Evolutionary conservation across 768 basidiomycete genomes (phyloP).

Genomic region (Cytidiella melzeri): DNA sequence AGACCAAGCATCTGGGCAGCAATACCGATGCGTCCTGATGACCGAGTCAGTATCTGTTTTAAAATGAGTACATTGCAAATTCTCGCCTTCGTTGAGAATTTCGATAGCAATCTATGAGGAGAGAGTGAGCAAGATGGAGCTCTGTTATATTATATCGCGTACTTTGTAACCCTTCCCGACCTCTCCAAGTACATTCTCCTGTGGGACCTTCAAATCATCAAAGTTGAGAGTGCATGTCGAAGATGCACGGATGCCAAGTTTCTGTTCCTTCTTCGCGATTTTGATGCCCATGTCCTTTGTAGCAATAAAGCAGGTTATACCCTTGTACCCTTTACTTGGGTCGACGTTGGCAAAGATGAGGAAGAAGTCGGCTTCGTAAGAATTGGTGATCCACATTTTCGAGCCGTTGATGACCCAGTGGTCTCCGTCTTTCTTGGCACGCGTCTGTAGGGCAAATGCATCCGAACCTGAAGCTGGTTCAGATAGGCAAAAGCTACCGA

Average conservation of each 20-base stretch:
- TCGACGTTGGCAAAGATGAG: constrained; percentile 96
- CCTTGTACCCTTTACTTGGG: constrained; percentile 94
- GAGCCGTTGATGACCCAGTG: constrained; percentile 90
- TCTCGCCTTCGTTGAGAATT: constrained; percentile 83
- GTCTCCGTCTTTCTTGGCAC: constrained; percentile 82
- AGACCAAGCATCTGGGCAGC: constrained; percentile 98
- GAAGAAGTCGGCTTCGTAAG: constrained; percentile 84
- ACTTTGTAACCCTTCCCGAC: constrained; percentile 91
- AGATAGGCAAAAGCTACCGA: constrained; percentile 93
- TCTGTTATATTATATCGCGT: not conserved
- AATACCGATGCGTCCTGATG: constrained; percentile 82
- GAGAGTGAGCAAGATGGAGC: constrained; percentile 2
- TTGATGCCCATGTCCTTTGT: constrained; percentile 96
- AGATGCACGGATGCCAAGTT: constrained; percentile 93
- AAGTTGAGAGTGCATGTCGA: constrained; percentile 94
- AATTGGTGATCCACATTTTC: constrained; percentile 99
- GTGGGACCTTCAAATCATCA: constrained; percentile 84
- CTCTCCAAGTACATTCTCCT: constrained; percentile 87
- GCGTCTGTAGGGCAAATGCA: constrained; percentile 93
- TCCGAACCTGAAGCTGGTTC: constrained; percentile 93
- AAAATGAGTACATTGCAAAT: not conserved
- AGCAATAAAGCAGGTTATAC: constrained; percentile 95
- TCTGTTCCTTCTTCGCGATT: constrained; percentile 98
- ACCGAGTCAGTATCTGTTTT: not conserved
- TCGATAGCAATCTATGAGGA: constrained; percentile 77